phyloP scores from a whole-genome alignment of 306 rosid genomes.

The Calophaca sinica region DNA sequence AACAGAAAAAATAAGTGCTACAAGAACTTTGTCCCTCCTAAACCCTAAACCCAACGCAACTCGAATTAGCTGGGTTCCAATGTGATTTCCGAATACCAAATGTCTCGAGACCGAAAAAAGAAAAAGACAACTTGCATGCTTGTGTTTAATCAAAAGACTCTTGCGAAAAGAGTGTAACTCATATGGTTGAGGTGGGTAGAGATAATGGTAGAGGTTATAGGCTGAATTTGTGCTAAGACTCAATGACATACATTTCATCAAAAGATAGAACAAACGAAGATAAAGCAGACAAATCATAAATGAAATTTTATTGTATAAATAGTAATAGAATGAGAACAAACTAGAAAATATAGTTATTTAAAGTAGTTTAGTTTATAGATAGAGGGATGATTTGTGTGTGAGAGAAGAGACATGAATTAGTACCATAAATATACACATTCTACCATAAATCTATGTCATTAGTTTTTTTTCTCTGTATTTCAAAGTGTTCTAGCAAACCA shows the following conservation, averaged over 20 bases:
- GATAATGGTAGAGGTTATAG: neutral
- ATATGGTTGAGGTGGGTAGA: neutral
- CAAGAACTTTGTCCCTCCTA: neutral
- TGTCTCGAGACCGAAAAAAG: neutral
- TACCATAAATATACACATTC: neutral
- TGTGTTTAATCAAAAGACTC: neutral
- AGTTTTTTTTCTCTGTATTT: slow-evolving; percentile 22
- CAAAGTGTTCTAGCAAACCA: neutral
- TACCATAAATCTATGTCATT: neutral
- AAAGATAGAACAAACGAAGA: slow-evolving; percentile 5
- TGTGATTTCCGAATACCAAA: neutral
- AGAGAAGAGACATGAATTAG: slow-evolving; percentile 27
- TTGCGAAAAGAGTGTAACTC: neutral
- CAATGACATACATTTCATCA: neutral
- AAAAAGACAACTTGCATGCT: neutral
- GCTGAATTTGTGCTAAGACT: neutral
- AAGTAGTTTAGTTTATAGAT: neutral
- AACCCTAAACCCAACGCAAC: neutral
- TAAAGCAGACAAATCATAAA: slow-evolving; percentile 3
- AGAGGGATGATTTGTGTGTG: neutral
- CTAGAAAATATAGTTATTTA: neutral
- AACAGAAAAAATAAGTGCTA: neutral
- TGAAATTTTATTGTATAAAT: slow-evolving; percentile 7
- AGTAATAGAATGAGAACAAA: slow-evolving; percentile 11
- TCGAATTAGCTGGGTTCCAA: neutral